phyloP scores from a whole-genome alignment of 164 flowering plant genomes.

The Houttuynia cordata region DNA sequence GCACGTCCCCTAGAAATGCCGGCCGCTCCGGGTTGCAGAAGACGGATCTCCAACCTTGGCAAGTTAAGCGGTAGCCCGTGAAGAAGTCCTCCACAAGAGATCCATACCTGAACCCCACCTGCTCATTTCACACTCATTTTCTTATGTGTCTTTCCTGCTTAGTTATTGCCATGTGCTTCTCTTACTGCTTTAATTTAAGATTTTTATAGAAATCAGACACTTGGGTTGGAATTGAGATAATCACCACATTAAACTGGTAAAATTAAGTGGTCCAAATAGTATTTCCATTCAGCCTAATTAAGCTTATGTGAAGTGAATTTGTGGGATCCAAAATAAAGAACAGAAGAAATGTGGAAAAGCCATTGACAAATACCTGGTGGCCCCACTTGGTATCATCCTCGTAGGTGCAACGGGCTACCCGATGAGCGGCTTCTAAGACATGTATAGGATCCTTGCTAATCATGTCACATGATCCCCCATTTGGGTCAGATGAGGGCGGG shows the following conservation, averaged over 20 bases:
- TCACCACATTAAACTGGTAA: background rate
- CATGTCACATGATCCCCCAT: background rate
- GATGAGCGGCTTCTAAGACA: background rate
- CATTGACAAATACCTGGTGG: background rate
- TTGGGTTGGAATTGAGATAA: too few species aligned
- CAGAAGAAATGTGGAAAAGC: too few species aligned
- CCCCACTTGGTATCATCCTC: background rate
- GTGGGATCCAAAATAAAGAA: background rate
- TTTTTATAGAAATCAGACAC: too few species aligned
- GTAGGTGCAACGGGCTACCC: background rate
- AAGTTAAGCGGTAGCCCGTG: slow-evolving; percentile 57
- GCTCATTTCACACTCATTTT: background rate
- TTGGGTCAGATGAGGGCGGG: slow-evolving; percentile 12
- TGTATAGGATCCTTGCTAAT: background rate
- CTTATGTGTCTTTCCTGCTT: too few species aligned
- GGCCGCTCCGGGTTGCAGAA: slow-evolving; percentile 58
- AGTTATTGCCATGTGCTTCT: too few species aligned
- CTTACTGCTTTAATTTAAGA: too few species aligned
- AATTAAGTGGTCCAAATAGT: background rate
- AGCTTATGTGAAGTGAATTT: background rate
- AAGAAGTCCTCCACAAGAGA: slow-evolving; percentile 64
- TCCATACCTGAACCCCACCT: slow-evolving; percentile 80
- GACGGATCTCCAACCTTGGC: slow-evolving; percentile 67
- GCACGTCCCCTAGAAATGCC: slow-evolving; percentile 63
- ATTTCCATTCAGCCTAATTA: background rate